phyloP scores from a whole-genome alignment of 202 grass and related monocot species.

The Tripidium arundinaceum region DNA sequence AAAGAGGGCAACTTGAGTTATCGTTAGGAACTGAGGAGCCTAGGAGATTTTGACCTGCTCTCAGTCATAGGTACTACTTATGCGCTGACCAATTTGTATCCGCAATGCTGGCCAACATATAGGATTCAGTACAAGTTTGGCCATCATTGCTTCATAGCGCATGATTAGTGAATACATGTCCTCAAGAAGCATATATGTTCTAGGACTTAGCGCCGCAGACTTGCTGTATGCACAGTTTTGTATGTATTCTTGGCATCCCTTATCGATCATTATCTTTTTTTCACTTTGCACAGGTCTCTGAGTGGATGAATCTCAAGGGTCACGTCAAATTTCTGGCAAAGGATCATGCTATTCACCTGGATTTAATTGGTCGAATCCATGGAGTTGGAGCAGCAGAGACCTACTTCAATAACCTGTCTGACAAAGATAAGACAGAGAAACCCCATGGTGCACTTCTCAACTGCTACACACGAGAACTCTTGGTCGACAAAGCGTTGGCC shows the following conservation, averaged over 20 bases:
- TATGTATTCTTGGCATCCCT: not conserved
- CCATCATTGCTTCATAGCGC: not conserved
- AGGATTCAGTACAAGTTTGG: not conserved
- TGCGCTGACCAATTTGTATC: not conserved
- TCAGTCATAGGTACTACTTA: not conserved
- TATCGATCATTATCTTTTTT: not conserved
- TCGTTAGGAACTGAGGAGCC: not conserved
- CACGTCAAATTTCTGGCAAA: conserved; percentile 55
- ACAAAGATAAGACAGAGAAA: conserved; percentile 70
- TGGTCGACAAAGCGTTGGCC: conserved; percentile 57
- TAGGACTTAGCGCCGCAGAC: not conserved
- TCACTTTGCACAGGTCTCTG: conserved; percentile 56
- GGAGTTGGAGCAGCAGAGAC: conserved; percentile 60
- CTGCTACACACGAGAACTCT: conserved; percentile 65
- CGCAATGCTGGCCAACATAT: not conserved
- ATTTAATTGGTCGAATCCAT: conserved; percentile 70
- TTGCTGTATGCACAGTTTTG: not conserved
- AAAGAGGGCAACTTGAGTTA: not conserved
- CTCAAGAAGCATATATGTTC: not conserved
- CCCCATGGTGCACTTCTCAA: conserved; percentile 68
- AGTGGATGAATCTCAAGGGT: conserved; percentile 68
- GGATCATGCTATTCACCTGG: conserved; percentile 79
- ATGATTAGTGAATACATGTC: not conserved
- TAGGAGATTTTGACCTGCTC: not conserved
- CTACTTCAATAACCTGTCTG: conserved; percentile 58